Percentiles rank a stretch among this genome's conserved stretches.
phyloP scores from a whole-genome alignment of 805 yeast species.

The Sungouiella thailandica region DNA sequence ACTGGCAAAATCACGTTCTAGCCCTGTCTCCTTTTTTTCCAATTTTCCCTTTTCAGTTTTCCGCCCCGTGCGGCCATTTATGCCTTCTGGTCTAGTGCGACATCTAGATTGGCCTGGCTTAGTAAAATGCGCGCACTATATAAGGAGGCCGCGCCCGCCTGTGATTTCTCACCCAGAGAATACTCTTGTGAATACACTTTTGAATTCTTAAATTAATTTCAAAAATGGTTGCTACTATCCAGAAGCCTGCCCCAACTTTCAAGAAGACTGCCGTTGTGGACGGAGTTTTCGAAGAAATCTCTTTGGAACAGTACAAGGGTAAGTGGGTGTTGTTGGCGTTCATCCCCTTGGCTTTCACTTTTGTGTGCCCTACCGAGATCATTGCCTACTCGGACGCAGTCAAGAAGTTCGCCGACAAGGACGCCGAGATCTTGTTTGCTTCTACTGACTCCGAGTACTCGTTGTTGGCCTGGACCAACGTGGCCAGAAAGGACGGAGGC shows the following conservation, averaged over 20 bases:
- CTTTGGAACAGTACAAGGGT: slow-evolving; percentile 94
- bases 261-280: slow-evolving; percentile 95
- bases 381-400: slow-evolving; percentile 97
- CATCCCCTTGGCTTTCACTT: slow-evolving; percentile 98
- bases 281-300: slow-evolving; percentile 92
- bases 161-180: neutral
- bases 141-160: slow-evolving; percentile 8
- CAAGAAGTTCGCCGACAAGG: slow-evolving; percentile 81
- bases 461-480: slow-evolving; percentile 96
- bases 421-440: slow-evolving; percentile 86
- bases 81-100: too few relatives aligned
- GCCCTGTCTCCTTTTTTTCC: too few relatives aligned
- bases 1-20: too few relatives aligned
- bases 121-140: slow-evolving; percentile 10
- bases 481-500: slow-evolving; percentile 96
- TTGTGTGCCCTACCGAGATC: slow-evolving; percentile 99
- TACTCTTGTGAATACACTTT: neutral
- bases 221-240: slow-evolving; percentile 85
- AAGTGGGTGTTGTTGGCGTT: slow-evolving; percentile 97
- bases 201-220: too few relatives aligned
- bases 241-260: slow-evolving; percentile 95
- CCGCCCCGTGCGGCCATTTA: too few relatives aligned
- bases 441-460: slow-evolving; percentile 99
- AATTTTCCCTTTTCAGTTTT: too few relatives aligned
- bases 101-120: slow-evolving; percentile 13